A percentile compares a stretch with the other conserved stretches of the same genome.
These are phyloP conservation scores for Nakazawaea ernobii DNA, from an alignment of 805 yeast species.

Conservation along the genomic window DNA sequence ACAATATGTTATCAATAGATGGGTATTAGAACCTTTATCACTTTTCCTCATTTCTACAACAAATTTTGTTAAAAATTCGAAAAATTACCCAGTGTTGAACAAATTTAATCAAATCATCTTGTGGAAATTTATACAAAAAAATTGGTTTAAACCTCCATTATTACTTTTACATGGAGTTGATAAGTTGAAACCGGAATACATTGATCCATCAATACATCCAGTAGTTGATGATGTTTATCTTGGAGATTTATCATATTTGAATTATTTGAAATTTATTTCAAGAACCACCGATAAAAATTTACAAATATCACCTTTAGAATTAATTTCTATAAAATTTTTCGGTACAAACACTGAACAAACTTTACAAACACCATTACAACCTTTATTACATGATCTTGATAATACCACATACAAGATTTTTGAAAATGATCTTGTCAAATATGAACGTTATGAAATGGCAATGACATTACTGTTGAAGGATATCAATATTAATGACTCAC, in stretches of 20 bases:
- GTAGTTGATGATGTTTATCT: slow-evolving; percentile 17
- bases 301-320: slow-evolving; percentile 23
- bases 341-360: slow-evolving; percentile 12
- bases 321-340: slow-evolving; percentile 17
- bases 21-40: slow-evolving; percentile 66
- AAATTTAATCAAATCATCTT: slow-evolving; percentile 49
- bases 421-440: slow-evolving; percentile 67
- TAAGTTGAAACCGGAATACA: slow-evolving; percentile 20
- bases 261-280: slow-evolving; percentile 22
- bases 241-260: slow-evolving; percentile 23
- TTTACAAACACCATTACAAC: slow-evolving; percentile 60
- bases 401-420: slow-evolving; percentile 60
- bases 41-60: slow-evolving; percentile 51
- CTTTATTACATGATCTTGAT: slow-evolving; percentile 52
- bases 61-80: slow-evolving; percentile 52
- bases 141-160: slow-evolving; percentile 33
- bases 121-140: slow-evolving; percentile 36
- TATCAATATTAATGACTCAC: slow-evolving; percentile 2
- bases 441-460: slow-evolving; percentile 62
- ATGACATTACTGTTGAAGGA: slow-evolving; percentile 44
- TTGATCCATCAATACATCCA: slow-evolving; percentile 10
- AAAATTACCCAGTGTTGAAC: slow-evolving; percentile 59
- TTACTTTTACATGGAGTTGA: slow-evolving; percentile 52
- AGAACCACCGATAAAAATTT: slow-evolving; percentile 16
- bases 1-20: slow-evolving; percentile 43